These are phyloP conservation scores for Neocucurbitaria cava DNA, from an alignment of 2,329 filamentous ascomycete species.

Conservation along the genomic window DNA sequence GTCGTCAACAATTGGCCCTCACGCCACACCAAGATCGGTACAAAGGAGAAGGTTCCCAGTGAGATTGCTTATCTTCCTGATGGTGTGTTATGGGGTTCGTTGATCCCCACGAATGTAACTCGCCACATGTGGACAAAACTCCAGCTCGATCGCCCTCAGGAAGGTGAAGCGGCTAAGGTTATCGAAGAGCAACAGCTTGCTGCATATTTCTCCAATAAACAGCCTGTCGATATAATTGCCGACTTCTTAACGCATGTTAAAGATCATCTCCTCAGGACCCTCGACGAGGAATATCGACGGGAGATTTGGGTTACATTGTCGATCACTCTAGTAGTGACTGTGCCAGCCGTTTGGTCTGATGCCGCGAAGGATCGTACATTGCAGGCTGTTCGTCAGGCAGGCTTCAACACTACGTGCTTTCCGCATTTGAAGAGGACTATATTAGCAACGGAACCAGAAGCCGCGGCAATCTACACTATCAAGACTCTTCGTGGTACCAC, in stretches of 20 bases:
- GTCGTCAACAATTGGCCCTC: constrained; percentile 39
- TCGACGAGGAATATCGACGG: constrained; percentile 27
- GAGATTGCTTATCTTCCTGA: constrained; percentile 26
- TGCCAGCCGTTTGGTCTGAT: constrained; percentile 38
- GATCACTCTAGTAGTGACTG: constrained; percentile 29
- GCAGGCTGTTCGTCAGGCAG: constrained; percentile 24
- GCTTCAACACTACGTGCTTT: constrained; percentile 22
- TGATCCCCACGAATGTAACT: constrained; percentile 20
- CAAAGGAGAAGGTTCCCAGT: constrained; percentile 38
- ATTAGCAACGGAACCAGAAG: constrained; percentile 29
- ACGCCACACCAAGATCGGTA: constrained; percentile 24
- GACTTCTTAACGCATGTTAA: constrained; percentile 36
- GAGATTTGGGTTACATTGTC: constrained; percentile 24
- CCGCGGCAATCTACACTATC: constrained; percentile 37
- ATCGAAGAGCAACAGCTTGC: no score
- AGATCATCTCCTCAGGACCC: constrained; percentile 26
- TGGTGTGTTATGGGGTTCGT: constrained; percentile 4
- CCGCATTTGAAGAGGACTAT: constrained; percentile 13
- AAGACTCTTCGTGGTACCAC: constrained; percentile 11
- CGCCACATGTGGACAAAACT: constrained; percentile 46
- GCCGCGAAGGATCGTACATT: constrained; percentile 25
- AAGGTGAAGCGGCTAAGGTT: constrained; percentile 25
- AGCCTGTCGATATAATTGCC: constrained; percentile 37
- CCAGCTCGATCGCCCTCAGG: constrained; percentile 19
- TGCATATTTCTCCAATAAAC: no score